Evolutionary conservation across 2,329 filamentous ascomycete genomes (phyloP).

Genomic region (Diaporthe sp.): DNA sequence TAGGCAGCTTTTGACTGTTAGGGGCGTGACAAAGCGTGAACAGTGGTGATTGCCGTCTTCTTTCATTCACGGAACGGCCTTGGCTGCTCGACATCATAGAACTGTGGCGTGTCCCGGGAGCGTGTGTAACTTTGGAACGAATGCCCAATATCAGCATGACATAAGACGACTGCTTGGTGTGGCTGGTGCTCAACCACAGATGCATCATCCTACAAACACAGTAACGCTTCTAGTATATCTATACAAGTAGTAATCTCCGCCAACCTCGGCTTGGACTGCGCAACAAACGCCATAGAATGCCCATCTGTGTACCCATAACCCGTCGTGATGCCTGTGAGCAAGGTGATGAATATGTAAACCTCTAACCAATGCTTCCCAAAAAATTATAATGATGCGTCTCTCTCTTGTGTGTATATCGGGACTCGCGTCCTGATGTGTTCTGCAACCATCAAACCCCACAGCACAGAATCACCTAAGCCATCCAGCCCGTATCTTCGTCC

Average conservation of each 20-base stretch:
- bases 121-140: neutral
- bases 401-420: neutral
- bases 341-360: neutral
- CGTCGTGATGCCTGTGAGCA: constrained; percentile 19
- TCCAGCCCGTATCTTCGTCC: constrained; percentile 32
- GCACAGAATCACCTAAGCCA: constrained; percentile 11
- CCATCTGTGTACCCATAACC: neutral
- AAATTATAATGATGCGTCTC: neutral
- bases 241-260: neutral
- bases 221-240: constrained; percentile 29
- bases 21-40: constrained; percentile 19
- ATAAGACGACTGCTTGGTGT: neutral
- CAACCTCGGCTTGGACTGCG: neutral
- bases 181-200: neutral
- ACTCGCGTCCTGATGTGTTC: constrained; percentile 33
- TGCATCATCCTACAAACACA: neutral
- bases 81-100: neutral
- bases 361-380: constrained; percentile 1
- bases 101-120: neutral
- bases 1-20: neutral
- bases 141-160: constrained; percentile 1
- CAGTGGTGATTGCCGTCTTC: neutral
- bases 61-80: neutral
- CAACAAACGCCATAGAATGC: constrained; percentile 27
- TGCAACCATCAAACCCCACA: neutral